A percentile compares a stretch with the other conserved stretches of the same genome.
These are phyloP conservation scores for Flueggea neowawraea DNA, from an alignment of 441 rosid species.

Conservation along the genomic window DNA sequence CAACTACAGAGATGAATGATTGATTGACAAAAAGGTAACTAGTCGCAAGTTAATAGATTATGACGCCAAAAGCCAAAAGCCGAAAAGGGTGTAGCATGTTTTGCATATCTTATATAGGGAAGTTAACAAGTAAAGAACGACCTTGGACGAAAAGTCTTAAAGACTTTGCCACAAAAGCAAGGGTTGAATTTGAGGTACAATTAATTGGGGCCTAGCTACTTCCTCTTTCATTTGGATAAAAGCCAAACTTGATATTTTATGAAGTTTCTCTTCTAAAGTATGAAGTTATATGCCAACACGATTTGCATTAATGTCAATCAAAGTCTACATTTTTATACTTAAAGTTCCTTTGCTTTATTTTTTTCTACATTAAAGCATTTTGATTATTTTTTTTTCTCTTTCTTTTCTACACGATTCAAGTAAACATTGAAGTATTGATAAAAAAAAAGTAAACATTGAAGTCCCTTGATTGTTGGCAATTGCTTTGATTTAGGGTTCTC, in stretches of 20 bases:
- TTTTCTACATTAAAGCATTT: background rate
- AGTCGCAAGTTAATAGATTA: too few species aligned
- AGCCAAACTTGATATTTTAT: background rate
- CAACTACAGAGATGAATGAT: too few species aligned
- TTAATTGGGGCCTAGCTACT: background rate
- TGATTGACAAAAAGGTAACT: too few species aligned
- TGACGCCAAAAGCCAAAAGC: too few species aligned
- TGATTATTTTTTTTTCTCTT: too few species aligned
- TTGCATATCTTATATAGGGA: too few species aligned
- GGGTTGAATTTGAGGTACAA: background rate
- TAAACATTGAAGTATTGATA: too few species aligned
- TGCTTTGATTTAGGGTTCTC: too few species aligned
- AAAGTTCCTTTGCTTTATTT: background rate
- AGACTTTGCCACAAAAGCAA: background rate
- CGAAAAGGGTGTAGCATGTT: too few species aligned
- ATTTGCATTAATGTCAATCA: background rate
- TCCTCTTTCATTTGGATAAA: background rate
- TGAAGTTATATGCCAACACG: background rate
- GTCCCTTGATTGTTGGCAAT: too few species aligned
- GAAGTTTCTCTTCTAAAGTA: conserved; percentile 15
- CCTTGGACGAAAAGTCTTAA: background rate
- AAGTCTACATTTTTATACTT: background rate
- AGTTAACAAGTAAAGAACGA: background rate
- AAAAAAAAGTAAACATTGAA: too few species aligned
- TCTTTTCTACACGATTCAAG: too few species aligned